phyloP scores from a whole-genome alignment of 495 filamentous ascomycete genomes.

The Penicillium chermesinum region DNA sequence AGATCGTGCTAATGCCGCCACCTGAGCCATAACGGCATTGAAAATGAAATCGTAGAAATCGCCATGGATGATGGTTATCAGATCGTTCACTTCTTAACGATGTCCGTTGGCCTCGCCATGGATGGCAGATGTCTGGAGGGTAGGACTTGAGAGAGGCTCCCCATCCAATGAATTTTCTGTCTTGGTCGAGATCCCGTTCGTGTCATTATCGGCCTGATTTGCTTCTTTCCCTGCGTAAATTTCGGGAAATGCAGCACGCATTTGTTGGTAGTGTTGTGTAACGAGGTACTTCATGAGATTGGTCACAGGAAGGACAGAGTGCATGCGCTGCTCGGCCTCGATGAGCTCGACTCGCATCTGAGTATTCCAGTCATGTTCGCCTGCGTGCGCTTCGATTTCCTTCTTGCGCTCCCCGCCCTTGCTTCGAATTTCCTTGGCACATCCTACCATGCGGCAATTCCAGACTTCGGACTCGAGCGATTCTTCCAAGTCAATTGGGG shows the following conservation, averaged over 20 bases:
- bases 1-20: too few relatives aligned
- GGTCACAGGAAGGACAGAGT: constrained; percentile 33
- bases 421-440: constrained; percentile 56
- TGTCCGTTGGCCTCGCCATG: background rate
- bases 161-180: constrained; percentile 1
- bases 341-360: constrained; percentile 57
- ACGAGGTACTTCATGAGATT: constrained; percentile 35
- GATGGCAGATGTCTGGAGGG: background rate
- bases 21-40: too few relatives aligned
- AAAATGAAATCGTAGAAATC: too few relatives aligned
- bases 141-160: background rate
- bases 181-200: background rate
- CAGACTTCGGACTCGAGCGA: constrained; percentile 59
- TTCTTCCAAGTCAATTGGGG: constrained; percentile 7
- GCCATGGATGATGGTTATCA: background rate
- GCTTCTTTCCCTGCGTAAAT: constrained; percentile 7
- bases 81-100: background rate
- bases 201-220: background rate
- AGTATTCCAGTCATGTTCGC: constrained; percentile 58
- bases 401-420: constrained; percentile 52
- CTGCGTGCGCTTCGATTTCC: constrained; percentile 59
- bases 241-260: constrained; percentile 24
- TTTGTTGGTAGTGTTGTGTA: constrained; percentile 20
- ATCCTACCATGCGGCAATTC: constrained; percentile 65
- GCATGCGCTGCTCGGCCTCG: constrained; percentile 41